A percentile compares a stretch with the other conserved stretches of the same genome.
These are phyloP conservation scores for Mycena capillaripes DNA, from an alignment of 768 basidiomycete genomes.

Conservation along the genomic window DNA sequence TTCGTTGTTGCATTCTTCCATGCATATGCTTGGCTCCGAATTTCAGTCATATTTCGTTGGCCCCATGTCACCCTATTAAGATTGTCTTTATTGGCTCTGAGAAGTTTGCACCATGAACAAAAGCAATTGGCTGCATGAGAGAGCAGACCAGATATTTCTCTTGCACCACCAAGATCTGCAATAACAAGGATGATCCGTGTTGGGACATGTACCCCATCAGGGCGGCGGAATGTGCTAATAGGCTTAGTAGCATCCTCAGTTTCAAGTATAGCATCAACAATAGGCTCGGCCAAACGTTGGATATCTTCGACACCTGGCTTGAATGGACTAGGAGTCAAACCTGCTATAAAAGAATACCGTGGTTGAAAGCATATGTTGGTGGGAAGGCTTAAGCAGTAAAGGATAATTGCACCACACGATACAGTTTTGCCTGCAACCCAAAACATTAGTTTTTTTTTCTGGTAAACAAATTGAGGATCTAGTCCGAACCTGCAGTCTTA, in stretches of 20 bases:
- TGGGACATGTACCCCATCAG: neutral
- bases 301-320: neutral
- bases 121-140: slow-evolving; percentile 24
- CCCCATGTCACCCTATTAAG: slow-evolving; percentile 1
- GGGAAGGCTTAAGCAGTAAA: slow-evolving; percentile 3
- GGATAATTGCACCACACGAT: neutral
- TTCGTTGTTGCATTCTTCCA: slow-evolving; percentile 17
- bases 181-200: neutral
- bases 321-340: neutral
- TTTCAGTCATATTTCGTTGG: neutral
- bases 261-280: neutral
- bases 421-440: neutral
- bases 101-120: slow-evolving; percentile 21
- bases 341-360: neutral
- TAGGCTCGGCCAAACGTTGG: neutral
- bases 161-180: neutral
- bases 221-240: neutral
- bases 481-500: slow-evolving; percentile 46
- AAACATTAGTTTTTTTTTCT: too few species aligned
- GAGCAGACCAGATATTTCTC: slow-evolving; percentile 28
- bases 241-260: neutral
- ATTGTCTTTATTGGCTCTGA: neutral
- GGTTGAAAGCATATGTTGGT: neutral
- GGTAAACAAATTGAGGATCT: neutral
- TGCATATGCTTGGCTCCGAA: neutral